Conservation (phyloP, 2,329 filamentous ascomycete genomes). For the Aspergillus ustus region DNA sequence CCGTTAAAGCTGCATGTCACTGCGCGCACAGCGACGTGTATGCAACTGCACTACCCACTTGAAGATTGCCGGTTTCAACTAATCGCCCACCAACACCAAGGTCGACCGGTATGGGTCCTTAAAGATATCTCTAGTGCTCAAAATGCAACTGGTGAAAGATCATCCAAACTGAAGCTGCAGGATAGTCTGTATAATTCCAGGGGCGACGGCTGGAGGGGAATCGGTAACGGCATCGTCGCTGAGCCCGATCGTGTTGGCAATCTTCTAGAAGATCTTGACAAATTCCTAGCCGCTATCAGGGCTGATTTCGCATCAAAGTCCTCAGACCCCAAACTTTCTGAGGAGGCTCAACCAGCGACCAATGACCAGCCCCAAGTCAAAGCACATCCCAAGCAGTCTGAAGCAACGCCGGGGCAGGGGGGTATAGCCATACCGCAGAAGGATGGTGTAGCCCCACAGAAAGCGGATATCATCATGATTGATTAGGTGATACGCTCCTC, state of each 20-base stretch:
- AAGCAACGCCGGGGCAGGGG: background rate
- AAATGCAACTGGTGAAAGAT: conserved; percentile 23
- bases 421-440: conserved; percentile 10
- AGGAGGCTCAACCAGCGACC: background rate
- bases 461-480: conserved; percentile 43
- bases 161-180: conserved; percentile 30
- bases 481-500: conserved; percentile 27
- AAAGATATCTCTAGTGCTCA: conserved; percentile 32
- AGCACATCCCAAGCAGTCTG: background rate
- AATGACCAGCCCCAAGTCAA: background rate
- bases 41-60: conserved; percentile 41
- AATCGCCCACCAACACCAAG: conserved; percentile 31
- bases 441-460: conserved; percentile 14
- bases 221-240: conserved; percentile 44
- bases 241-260: conserved; percentile 37
- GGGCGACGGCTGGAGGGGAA: conserved; percentile 46
- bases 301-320: conserved; percentile 1
- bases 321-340: background rate
- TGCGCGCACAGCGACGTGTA: conserved; percentile 42
- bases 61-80: conserved; percentile 40
- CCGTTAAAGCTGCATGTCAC: conserved; percentile 37
- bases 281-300: conserved; percentile 29
- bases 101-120: conserved; percentile 41
- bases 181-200: conserved; percentile 41
- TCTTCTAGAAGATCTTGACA: conserved; percentile 39